Conservation (phyloP, 768 basidiomycete species). For the Naganishia onofrii region DNA sequence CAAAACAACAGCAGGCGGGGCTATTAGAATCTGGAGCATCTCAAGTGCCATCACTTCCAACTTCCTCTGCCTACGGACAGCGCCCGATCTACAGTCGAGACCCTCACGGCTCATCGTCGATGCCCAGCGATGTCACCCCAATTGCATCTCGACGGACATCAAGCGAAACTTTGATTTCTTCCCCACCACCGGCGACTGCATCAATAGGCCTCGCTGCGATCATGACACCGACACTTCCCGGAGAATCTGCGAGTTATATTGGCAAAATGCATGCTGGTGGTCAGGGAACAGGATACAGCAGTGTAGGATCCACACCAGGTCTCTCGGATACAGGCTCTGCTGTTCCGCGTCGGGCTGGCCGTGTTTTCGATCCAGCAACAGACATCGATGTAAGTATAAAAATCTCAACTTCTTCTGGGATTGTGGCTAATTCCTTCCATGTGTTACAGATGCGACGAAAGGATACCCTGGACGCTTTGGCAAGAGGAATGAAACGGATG, state of each 20-base stretch:
- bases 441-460: constrained; percentile 13
- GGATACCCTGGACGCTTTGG: constrained; percentile 19
- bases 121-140: constrained; percentile 17
- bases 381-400: constrained; percentile 9
- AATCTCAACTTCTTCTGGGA: background rate
- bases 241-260: background rate
- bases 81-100: constrained; percentile 1
- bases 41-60: background rate
- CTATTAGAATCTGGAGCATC: background rate
- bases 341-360: constrained; percentile 14
- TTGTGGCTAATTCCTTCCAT: background rate
- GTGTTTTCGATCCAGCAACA: constrained; percentile 22
- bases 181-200: background rate
- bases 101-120: background rate
- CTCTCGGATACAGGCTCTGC: background rate
- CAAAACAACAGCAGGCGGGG: constrained; percentile 18
- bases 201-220: background rate
- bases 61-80: background rate
- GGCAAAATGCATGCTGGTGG: constrained; percentile 4
- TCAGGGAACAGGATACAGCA: background rate
- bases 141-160: constrained; percentile 15
- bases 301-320: background rate
- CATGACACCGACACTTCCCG: background rate
- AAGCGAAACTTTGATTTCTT: constrained; percentile 20
- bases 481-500: constrained; percentile 24